A percentile compares a stretch with the other conserved stretches of the same genome.
Conservation (phyloP, 805 yeast genomes). For the Schwanniomyces sp. region DNA sequence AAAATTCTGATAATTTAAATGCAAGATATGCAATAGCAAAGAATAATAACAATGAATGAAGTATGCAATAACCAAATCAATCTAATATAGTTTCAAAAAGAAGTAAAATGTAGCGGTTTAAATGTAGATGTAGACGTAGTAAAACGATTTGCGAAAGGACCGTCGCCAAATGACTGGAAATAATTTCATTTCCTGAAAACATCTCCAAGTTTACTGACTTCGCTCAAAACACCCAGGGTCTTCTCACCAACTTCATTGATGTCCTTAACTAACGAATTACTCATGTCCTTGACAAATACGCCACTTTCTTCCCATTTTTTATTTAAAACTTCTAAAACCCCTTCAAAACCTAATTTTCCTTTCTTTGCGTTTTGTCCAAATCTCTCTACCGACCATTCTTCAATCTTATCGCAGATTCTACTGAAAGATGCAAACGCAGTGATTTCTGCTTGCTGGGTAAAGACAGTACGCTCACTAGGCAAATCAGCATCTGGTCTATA, state of each 20-base stretch:
- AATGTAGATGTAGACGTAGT: no score
- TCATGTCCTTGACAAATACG: conserved; percentile 32
- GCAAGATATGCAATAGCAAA: background rate
- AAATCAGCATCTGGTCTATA: conserved; percentile 67
- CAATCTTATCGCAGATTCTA: conserved; percentile 75
- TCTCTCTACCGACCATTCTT: conserved; percentile 88
- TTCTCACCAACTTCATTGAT: conserved; percentile 20
- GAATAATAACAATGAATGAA: background rate
- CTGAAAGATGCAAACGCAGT: conserved; percentile 77
- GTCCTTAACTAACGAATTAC: conserved; percentile 24
- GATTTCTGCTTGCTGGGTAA: conserved; percentile 83
- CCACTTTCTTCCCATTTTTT: conserved; percentile 45
- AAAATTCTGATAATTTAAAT: conserved; percentile 1
- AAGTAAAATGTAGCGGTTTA: background rate
- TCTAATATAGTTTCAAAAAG: background rate
- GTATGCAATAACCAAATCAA: background rate
- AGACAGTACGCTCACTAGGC: conserved; percentile 54
- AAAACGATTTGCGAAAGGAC: no score
- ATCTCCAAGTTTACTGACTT: conserved; percentile 12
- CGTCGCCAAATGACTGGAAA: no score
- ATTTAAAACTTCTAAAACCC: conserved; percentile 58
- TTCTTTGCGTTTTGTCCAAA: conserved; percentile 82
- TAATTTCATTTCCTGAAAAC: conserved; percentile 7
- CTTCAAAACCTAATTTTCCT: conserved; percentile 84
- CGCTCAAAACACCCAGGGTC: conserved; percentile 11